phyloP scores from a whole-genome alignment of 2,329 filamentous ascomycete species.

The Trichocomaceae sp. region DNA sequence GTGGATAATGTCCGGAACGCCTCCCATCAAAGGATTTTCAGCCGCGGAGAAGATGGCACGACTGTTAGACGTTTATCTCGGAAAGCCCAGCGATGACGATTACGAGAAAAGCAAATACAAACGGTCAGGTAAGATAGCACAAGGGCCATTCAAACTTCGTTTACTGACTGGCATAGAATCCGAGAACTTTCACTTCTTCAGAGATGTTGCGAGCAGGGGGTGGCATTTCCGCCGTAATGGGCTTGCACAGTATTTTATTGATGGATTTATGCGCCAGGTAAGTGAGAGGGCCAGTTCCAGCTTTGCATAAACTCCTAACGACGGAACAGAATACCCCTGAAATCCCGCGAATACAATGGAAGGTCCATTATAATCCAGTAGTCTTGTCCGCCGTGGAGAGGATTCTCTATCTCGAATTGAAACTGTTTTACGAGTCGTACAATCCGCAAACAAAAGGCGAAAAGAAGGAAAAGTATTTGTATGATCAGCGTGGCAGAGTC shows the following conservation, averaged over 20 bases:
- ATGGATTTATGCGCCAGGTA: slow-evolving; percentile 44
- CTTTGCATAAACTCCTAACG: neutral
- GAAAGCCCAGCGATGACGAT: slow-evolving; percentile 44
- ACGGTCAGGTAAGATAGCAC: slow-evolving; percentile 29
- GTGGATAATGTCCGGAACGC: slow-evolving; percentile 61
- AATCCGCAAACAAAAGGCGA: slow-evolving; percentile 39
- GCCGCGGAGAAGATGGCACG: slow-evolving; percentile 54
- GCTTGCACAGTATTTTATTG: slow-evolving; percentile 50
- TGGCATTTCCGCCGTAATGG: slow-evolving; percentile 49
- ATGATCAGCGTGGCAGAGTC: slow-evolving; percentile 34
- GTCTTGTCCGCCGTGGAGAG: slow-evolving; percentile 43
- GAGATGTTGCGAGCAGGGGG: slow-evolving; percentile 42
- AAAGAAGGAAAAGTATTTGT: slow-evolving; percentile 20
- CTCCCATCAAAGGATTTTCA: slow-evolving; percentile 50
- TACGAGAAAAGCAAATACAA: slow-evolving; percentile 37
- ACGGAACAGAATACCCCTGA: slow-evolving; percentile 34
- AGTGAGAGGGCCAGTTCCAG: neutral
- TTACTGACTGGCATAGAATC: slow-evolving; percentile 32
- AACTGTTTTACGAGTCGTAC: slow-evolving; percentile 47
- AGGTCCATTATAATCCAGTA: slow-evolving; percentile 41
- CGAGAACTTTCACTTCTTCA: slow-evolving; percentile 52
- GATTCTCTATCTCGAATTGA: slow-evolving; percentile 50
- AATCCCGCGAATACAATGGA: slow-evolving; percentile 40
- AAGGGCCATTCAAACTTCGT: neutral
- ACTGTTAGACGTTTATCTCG: slow-evolving; percentile 51